A percentile compares a stretch with the other conserved stretches of the same genome.
Evolutionary conservation across 2,329 filamentous ascomycete genomes (phyloP).

Genomic region (Exophiala viscosa): DNA sequence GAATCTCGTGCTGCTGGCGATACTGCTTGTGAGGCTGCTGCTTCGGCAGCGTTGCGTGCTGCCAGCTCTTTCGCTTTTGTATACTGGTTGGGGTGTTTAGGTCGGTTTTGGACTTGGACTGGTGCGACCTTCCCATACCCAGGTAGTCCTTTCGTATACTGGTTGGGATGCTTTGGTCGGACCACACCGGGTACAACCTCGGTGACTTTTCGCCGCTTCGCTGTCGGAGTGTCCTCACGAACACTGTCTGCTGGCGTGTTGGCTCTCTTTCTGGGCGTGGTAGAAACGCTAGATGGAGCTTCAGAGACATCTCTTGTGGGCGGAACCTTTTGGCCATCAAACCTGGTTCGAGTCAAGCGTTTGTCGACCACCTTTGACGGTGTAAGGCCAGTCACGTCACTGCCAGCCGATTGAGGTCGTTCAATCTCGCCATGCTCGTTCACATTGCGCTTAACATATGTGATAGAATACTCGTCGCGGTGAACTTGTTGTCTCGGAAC

Average conservation of each 20-base stretch:
- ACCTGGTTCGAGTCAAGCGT: conserved; percentile 24
- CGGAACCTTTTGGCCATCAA: conserved; percentile 27
- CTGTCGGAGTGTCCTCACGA: conserved; percentile 18
- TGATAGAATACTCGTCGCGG: conserved; percentile 24
- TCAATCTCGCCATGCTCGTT: conserved; percentile 22
- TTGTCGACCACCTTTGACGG: conserved; percentile 21
- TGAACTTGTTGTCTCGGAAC: conserved; percentile 22
- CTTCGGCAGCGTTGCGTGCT: conserved; percentile 1
- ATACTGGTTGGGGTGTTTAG: conserved; percentile 15
- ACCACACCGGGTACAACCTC: neutral
- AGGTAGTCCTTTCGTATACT: conserved; percentile 16
- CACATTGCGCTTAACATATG: conserved; percentile 20
- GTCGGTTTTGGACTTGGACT: neutral
- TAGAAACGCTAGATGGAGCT: conserved; percentile 20
- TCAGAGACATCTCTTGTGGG: conserved; percentile 25
- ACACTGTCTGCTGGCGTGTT: conserved; percentile 15
- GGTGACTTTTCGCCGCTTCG: conserved; percentile 25
- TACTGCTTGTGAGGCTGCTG: neutral
- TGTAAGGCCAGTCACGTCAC: conserved; percentile 14
- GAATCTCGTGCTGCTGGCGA: neutral
- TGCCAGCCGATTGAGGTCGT: conserved; percentile 18
- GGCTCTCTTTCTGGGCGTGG: conserved; percentile 17
- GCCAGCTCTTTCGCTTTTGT: conserved; percentile 21
- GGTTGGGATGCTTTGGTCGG: conserved; percentile 25
- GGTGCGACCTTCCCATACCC: neutral